phyloP scores from a whole-genome alignment of 257 asterid genomes.

The Nicotiana noctiflora region DNA sequence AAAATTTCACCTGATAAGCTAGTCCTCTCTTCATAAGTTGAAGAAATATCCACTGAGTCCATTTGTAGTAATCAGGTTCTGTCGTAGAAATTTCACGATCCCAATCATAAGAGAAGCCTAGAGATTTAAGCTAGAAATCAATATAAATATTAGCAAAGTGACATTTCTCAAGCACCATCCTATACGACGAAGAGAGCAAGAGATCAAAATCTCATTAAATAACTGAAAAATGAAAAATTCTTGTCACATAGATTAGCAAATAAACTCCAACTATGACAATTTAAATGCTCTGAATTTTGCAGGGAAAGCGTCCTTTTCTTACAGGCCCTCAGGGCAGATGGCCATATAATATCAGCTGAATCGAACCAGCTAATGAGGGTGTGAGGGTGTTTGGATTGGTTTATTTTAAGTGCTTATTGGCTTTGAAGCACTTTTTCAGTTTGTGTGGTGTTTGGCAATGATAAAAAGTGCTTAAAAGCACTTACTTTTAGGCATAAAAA shows the following conservation, averaged over 20 bases:
- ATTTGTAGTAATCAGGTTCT: slow-evolving; percentile 88
- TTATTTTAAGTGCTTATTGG: no score
- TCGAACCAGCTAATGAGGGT: neutral
- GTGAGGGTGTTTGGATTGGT: no score
- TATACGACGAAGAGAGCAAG: neutral
- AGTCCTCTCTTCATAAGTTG: slow-evolving; percentile 91
- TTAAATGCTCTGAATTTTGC: neutral
- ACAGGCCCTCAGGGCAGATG: neutral
- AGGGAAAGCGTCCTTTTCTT: neutral
- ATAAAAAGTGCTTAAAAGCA: no score
- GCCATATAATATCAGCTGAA: neutral
- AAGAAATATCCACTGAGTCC: slow-evolving; percentile 99
- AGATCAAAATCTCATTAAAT: neutral
- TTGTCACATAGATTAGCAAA: slow-evolving; percentile 2
- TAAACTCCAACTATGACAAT: slow-evolving; percentile 4
- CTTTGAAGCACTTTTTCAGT: no score
- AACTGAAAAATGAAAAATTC: neutral
- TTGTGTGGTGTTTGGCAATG: no score
- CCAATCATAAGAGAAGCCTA: slow-evolving; percentile 98
- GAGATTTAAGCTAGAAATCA: slow-evolving; percentile 66
- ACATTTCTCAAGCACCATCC: neutral
- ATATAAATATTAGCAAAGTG: slow-evolving; percentile 24
- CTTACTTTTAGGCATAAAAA: no score
- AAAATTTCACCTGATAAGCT: slow-evolving; percentile 68
- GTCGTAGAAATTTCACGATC: slow-evolving; percentile 96